Evolutionary conservation across 192 early-diverging fungal genomes (phyloP), one percentile per base, ranked within the genome.

Genomic region (Spinellus fusiger): DNA sequence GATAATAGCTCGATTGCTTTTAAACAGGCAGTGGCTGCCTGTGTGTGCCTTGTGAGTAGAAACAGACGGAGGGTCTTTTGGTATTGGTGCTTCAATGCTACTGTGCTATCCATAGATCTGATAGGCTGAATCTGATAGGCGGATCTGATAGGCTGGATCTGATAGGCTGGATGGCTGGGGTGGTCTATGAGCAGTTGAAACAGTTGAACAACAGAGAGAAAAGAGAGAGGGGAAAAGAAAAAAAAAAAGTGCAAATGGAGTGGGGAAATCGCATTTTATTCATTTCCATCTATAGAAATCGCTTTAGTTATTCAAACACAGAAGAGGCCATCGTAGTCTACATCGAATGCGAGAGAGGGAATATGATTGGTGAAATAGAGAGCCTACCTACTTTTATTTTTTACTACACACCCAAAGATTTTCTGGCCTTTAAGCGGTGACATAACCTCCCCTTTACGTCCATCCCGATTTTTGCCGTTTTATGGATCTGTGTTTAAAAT

Each of bases 231-330:
- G 85, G 76, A 5, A 86, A 88, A 54, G 74, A 80, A 27, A 95
- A 73, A 27, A 94, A 76, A 44, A 77, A 76, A 35, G 93, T 89
- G 12, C 93, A 76, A 10, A 89, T 83, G n/a, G 93, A 89, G 55
- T 94, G 82, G 20, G 90, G 90, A 18, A 86, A 84, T 8, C 89
- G 86, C 54, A 82, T 84, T 27, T 93, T 88, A n/a, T 91, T 74
- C 73, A 89, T 84, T 64, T 87, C 82, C n/a, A n/a, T n/a, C n/a
- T n/a, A n/a, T n/a, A n/a, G n/a, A n/a, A n/a, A n/a, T n/a, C n/a
- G n/a, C n/a, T n/a, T n/a, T n/a, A n/a, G n/a, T n/a, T n/a, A n/a
- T n/a, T n/a, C n/a, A n/a, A n/a, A n/a, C n/a, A n/a, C n/a, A n/a
- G n/a, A n/a, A n/a, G n/a, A n/a, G n/a, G n/a, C n/a, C n/a, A n/a